Percentiles rank a stretch among this genome's conserved stretches.
These are phyloP conservation scores for Chaetomium strumarium DNA, from an alignment of 2,329 filamentous ascomycete genomes.

Conservation along the genomic window DNA sequence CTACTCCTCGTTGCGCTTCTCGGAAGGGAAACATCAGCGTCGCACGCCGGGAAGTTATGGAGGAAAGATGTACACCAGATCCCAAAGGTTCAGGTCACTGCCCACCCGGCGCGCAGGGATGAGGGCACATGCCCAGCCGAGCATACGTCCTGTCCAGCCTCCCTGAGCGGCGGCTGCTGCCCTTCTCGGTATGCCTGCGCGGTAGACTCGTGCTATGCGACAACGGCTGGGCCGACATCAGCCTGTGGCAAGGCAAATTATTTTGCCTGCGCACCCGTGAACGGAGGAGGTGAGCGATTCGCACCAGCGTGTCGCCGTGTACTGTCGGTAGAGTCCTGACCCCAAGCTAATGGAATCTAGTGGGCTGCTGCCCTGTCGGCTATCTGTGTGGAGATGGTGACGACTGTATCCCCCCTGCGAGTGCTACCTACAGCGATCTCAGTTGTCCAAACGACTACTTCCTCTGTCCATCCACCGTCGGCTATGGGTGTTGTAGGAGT, in stretches of 20 bases:
- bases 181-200: conserved; percentile 24
- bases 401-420: conserved; percentile 41
- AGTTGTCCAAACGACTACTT: conserved; percentile 41
- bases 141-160: conserved; percentile 33
- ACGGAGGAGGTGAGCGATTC: conserved; percentile 17
- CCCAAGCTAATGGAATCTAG: conserved; percentile 26
- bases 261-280: conserved; percentile 15
- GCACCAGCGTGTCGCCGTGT: not conserved
- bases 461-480: conserved; percentile 44
- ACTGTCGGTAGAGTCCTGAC: not conserved
- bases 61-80: conserved; percentile 25
- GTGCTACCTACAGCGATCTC: conserved; percentile 32
- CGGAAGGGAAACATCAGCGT: conserved; percentile 22
- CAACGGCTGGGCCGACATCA: conserved; percentile 19
- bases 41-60: conserved; percentile 23
- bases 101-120: conserved; percentile 19
- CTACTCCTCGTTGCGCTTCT: conserved; percentile 24
- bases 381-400: conserved; percentile 35
- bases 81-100: conserved; percentile 24
- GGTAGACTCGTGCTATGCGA: conserved; percentile 24
- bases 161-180: conserved; percentile 34
- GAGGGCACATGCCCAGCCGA: conserved; percentile 24
- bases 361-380: conserved; percentile 41
- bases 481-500: conserved; percentile 48
- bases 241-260: conserved; percentile 17